Conservation (phyloP, 2,329 filamentous ascomycete species). For the Neofusicoccum sp. region DNA sequence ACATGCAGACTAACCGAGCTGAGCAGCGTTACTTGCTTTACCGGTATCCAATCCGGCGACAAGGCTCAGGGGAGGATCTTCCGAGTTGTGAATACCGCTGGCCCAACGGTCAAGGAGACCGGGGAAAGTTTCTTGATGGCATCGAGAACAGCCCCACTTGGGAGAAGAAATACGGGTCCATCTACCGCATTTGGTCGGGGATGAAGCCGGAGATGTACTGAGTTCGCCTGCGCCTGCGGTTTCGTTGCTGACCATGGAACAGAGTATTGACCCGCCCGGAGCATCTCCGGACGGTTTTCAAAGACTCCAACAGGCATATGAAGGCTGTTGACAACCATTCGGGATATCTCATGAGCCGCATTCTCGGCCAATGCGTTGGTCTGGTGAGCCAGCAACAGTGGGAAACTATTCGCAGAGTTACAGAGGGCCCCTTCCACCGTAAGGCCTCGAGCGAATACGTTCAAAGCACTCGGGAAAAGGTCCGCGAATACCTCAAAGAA, state of each 20-base stretch:
- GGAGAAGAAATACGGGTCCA: conserved; percentile 32
- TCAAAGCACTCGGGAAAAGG: not conserved
- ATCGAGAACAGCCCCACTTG: conserved; percentile 33
- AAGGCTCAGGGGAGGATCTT: not conserved
- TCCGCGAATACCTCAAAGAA: conserved; percentile 18
- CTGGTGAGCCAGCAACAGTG: conserved; percentile 38
- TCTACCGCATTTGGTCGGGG: conserved; percentile 40
- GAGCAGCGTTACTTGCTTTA: not conserved
- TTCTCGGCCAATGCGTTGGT: conserved; percentile 47
- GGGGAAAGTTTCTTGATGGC: conserved; percentile 43
- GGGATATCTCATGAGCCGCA: conserved; percentile 40
- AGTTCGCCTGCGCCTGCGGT: not conserved
- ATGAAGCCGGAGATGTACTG: conserved; percentile 42
- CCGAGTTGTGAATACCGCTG: conserved; percentile 6
- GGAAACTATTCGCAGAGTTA: conserved; percentile 25
- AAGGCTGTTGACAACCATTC: conserved; percentile 45
- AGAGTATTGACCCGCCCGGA: conserved; percentile 39
- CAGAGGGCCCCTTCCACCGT: conserved; percentile 25
- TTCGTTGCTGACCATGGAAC: not conserved
- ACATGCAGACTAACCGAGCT: too few species aligned
- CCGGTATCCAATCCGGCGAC: not conserved
- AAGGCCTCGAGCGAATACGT: conserved; percentile 2
- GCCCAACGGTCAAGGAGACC: conserved; percentile 42
- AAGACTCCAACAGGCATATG: conserved; percentile 45
- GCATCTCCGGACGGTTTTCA: conserved; percentile 40